A percentile compares a stretch with the other conserved stretches of the same genome.
Evolutionary conservation across 2,329 filamentous ascomycete genomes (phyloP).

Genomic region (Microsporum audouinii): DNA sequence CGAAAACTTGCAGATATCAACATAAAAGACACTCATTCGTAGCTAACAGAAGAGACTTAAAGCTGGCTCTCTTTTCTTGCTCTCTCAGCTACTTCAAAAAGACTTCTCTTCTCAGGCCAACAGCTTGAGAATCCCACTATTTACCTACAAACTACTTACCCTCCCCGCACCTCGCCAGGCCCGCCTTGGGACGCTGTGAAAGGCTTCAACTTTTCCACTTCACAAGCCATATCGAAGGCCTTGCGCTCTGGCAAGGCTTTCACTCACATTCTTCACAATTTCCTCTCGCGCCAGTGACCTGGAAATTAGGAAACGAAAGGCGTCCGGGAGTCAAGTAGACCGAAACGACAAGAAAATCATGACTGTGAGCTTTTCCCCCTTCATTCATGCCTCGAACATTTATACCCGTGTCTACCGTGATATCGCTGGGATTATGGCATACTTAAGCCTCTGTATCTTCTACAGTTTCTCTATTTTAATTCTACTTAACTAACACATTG

Average conservation of each 20-base stretch:
- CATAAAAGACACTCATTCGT: background rate
- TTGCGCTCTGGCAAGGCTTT: constrained; percentile 34
- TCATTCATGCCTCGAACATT: background rate
- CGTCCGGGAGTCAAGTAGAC: constrained; percentile 25
- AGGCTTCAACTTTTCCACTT: background rate
- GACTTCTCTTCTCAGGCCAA: background rate
- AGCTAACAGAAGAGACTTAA: background rate
- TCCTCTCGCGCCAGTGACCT: constrained; percentile 21
- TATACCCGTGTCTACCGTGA: background rate
- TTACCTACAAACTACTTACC: constrained; percentile 9
- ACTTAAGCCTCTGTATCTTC: constrained; percentile 3
- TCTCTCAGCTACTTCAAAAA: background rate
- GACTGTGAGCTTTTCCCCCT: constrained; percentile 30
- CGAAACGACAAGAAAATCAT: constrained; percentile 43
- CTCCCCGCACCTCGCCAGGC: constrained; percentile 15
- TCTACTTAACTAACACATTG: constrained; percentile 9
- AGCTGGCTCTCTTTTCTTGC: background rate
- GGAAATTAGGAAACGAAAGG: constrained; percentile 15
- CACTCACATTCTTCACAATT: constrained; percentile 24
- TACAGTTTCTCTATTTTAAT: background rate
- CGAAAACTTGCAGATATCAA: background rate
- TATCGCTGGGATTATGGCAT: background rate
- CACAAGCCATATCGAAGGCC: constrained; percentile 25
- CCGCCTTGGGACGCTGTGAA: background rate
- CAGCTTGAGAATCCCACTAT: background rate